Conservation (phyloP, 1,139 yeast species). For the Eremothecium cymbalariae region DNA sequence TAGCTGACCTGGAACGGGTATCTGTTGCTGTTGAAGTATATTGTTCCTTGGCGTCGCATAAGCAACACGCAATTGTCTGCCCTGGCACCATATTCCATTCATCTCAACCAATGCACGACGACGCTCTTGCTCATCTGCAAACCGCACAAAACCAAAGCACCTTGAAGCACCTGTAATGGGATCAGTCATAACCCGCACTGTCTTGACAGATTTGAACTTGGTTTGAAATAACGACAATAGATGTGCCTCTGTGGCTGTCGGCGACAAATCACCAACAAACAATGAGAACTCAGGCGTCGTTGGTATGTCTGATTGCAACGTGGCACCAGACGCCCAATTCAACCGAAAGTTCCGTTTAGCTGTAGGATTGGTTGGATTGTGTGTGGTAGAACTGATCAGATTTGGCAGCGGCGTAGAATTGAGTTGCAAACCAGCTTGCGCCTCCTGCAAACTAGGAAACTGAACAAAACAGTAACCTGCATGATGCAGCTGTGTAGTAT, state of each 20-base stretch:
- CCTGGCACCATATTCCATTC: conserved; percentile 72
- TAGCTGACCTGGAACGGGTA: too few species aligned
- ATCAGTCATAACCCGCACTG: conserved; percentile 83
- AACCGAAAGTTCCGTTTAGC: conserved; percentile 48
- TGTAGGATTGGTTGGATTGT: conserved; percentile 24
- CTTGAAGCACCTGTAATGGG: conserved; percentile 66
- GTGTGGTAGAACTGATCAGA: conserved; percentile 34
- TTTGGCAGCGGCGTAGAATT: conserved; percentile 67
- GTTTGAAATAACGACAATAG: conserved; percentile 62
- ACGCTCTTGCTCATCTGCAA: conserved; percentile 62
- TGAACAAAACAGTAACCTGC: conserved; percentile 86
- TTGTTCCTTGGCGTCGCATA: conserved; percentile 58
- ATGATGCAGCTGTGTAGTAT: conserved; percentile 37
- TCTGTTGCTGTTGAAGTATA: conserved; percentile 16
- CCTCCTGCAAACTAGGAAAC: conserved; percentile 57
- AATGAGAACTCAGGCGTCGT: conserved; percentile 53
- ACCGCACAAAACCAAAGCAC: conserved; percentile 90
- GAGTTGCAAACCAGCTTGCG: conserved; percentile 59
- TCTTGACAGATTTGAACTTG: conserved; percentile 66
- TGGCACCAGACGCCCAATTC: conserved; percentile 82
- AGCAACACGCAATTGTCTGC: conserved; percentile 70
- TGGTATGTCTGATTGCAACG: conserved; percentile 31
- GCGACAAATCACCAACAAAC: conserved; percentile 79
- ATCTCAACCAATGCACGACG: conserved; percentile 68
- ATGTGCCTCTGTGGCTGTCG: conserved; percentile 66